Evolutionary conservation across 202 grass and related monocot genomes (phyloP), one percentile per base, ranked within the genome.

Genomic region (Zoysia matrella): DNA sequence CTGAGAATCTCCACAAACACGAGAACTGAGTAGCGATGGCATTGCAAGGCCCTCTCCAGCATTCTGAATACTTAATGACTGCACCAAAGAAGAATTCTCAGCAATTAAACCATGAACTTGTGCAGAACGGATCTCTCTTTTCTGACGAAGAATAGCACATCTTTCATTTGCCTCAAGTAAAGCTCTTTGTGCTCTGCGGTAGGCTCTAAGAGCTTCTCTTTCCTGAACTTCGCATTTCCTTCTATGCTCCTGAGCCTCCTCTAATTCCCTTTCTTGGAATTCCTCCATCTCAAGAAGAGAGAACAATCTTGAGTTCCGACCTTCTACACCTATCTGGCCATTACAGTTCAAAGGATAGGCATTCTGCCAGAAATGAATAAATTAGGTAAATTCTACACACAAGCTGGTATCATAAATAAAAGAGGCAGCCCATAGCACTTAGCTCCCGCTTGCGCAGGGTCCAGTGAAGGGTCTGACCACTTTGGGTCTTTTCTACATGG

Each of bases 91-190:
- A 88, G 88, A 93, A 90, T 80, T 82, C 49, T 89, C 90, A 36
- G 89, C 77, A 48, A 96, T 69, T 58, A 92, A 85, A 77, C 89
- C 85, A 83, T 95, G 91, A 69, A 99, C 81, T 82, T 82, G 69
- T 50, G 82, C 86, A 76, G 96, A 94, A 41, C 85, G 76, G 47
- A 85, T 63, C 79, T 99, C 96, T 86, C 96, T 88, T 86, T 82
- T 99, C 82, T 82, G 87, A 84, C 83, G 82, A 74, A 99, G 89
- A 75, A 91, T 74, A 68, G 82, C 67, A 8, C 96, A 99, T 87
- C 90, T 96, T 83, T 99, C 91, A 76, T 93, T 99, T 82, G 92
- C 90, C 81, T 96, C 83, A 22, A 95, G 68, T 89, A 99, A 90
- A 89, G 89, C 87, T 88, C 72, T 80, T 89, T 99, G 93, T 74